Evolutionary conservation across 169 alveolate species (phyloP).

Genomic region (Amoebophrya sp.): DNA sequence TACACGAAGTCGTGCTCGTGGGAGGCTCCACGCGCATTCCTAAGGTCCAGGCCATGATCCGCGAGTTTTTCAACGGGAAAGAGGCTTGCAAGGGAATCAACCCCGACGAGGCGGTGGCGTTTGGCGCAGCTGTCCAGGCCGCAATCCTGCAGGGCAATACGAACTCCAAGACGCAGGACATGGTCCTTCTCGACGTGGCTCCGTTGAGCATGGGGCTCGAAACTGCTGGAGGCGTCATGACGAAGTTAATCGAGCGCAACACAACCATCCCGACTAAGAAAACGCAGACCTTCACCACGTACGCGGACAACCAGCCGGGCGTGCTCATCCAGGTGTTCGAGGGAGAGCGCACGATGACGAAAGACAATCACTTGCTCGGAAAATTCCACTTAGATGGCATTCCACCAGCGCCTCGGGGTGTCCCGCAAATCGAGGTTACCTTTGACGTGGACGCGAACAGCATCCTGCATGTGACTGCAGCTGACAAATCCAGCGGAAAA

Average conservation of each 20-base stretch:
- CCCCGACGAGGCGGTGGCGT: conserved; percentile 99
- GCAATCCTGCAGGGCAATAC: conserved; percentile 92
- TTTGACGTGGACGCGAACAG: conserved; percentile 95
- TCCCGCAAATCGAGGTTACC: conserved; percentile 94
- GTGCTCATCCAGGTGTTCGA: conserved; percentile 92
- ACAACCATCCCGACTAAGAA: conserved; percentile 98
- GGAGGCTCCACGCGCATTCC: conserved; percentile 99
- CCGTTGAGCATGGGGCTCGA: conserved; percentile 89
- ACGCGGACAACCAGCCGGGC: conserved; percentile 96
- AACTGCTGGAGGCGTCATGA: conserved; percentile 95
- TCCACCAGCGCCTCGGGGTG: conserved; percentile 97
- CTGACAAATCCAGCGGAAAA: conserved; percentile 91
- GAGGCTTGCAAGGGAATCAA: conserved; percentile 91
- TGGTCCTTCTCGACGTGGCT: conserved; percentile 90
- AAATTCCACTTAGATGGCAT: conserved; percentile 93
- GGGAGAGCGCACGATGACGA: conserved; percentile 65
- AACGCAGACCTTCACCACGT: conserved; percentile 92
- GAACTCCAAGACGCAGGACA: conserved; percentile 68
- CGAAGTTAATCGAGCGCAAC: conserved; percentile 91
- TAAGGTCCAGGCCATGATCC: conserved; percentile 57
- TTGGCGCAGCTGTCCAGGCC: conserved; percentile 99
- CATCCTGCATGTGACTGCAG: conserved; percentile 90
- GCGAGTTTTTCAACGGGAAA: conserved; percentile 82
- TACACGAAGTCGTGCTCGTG: conserved; percentile 91
- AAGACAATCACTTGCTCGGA: conserved; percentile 92